Evolutionary conservation across 1,139 yeast genomes (phyloP), one percentile per base, ranked within the genome.

Genomic region (Spencermartinsiella ligniputridi): DNA sequence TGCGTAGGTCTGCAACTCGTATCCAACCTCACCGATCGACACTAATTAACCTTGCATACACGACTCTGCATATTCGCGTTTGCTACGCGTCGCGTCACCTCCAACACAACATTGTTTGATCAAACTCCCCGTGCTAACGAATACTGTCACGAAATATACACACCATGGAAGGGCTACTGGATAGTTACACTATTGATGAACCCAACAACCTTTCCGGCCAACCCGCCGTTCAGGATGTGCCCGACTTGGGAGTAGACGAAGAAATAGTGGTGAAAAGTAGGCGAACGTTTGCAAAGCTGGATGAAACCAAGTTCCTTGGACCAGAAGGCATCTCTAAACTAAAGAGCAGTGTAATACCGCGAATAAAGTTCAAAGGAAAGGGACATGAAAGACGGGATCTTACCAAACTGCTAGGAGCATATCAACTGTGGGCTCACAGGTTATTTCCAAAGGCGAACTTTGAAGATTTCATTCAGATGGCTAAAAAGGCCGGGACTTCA

Each of bases 371-470:
- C 47, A 66, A 64, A 39, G 72, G 71, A n/a, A 60, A 58, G 36
- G 72, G 72, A 3, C 61, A 64, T 39, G 72, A 66, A 47, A 53
- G 68, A 45, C 69, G 70, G 16, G 79, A 78, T 52, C 57, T 78
- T 42, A 60, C 68, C 6, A 65, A 68, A 37, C 68, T 87, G 2
- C 65, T 86, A 21, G 79, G 76, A 49, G 79, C 78, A 55, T 87
- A 86, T 63, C 95, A 86, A 63, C 62, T 87, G 25, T 87, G 96
- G 96, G 89, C 90, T 21, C 95, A 87, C 61, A 76, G 80, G 3
- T 60, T 87, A 42, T 87, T 76, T 55, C 95, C 96, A 9, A 81
- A 81, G 62, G 89, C 95, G 2, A 81, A 76, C 49, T 85, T 87
- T 53, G 68, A 71, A 44, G 95, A 86, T 59, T 82, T 78, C 47